Evolutionary conservation across 1,284 basidiomycete species (phyloP).

Genomic region (Cronartium quercuum): DNA sequence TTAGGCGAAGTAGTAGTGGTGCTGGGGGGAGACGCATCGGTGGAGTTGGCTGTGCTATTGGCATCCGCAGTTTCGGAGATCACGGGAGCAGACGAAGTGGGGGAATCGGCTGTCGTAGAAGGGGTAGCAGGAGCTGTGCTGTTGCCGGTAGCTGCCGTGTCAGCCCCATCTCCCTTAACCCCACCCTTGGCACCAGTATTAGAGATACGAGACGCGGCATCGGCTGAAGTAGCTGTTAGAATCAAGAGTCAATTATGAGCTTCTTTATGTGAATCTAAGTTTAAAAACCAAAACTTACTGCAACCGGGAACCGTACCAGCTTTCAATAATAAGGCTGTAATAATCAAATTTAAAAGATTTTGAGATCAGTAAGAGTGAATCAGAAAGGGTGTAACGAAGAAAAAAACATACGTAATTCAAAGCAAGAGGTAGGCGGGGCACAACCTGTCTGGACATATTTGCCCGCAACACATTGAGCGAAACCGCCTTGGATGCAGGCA

Average conservation of each 20-base stretch:
- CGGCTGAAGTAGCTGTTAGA: slow-evolving; percentile 21
- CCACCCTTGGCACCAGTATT: slow-evolving; percentile 29
- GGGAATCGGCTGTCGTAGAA: neutral
- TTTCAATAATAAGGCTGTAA: slow-evolving; percentile 28
- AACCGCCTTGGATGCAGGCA: slow-evolving; percentile 30
- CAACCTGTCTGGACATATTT: slow-evolving; percentile 28
- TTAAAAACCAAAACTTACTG: slow-evolving; percentile 3
- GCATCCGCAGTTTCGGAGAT: neutral
- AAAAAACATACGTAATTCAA: slow-evolving; percentile 31
- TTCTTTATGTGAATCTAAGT: neutral
- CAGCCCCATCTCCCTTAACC: slow-evolving; percentile 2
- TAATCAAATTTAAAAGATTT: neutral
- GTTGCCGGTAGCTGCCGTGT: neutral
- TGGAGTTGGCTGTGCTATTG: neutral
- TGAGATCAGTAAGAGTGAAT: neutral
- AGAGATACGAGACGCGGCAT: slow-evolving; percentile 15
- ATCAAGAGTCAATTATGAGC: neutral
- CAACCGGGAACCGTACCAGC: slow-evolving; percentile 20
- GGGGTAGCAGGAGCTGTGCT: no score
- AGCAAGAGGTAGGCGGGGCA: slow-evolving; percentile 10
- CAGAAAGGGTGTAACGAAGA: neutral
- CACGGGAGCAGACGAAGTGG: neutral
- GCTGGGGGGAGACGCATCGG: neutral
- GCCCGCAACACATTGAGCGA: slow-evolving; percentile 30
- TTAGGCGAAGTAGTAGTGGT: neutral